Base-by-base conservation (phyloP, 1,139 yeast species). In the Suhomyces guaymorum region DNA sequence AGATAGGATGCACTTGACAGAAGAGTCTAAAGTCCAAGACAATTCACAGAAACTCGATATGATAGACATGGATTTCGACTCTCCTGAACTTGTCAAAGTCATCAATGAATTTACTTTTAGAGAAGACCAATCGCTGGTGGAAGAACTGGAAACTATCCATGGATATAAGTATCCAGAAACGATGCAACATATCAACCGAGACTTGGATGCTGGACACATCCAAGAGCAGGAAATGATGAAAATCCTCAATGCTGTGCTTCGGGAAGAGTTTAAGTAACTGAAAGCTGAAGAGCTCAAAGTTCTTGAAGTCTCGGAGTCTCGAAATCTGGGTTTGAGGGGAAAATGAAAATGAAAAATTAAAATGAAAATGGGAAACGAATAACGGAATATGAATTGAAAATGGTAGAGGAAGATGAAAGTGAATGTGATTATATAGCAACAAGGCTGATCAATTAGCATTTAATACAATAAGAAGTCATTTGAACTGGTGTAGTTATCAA, bases 11-110 rank as follows among this genome's bases (percentile, higher is more conserved):
- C 46, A 47, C 28, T 37, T 54, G 19, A 50, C 50, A 1, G 54
- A 51, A 26, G 53, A 51, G n/a, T 48, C 56, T 7, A 51, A 51
- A 29, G 43, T 36, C 24, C 35, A 39, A 9, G 34, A 35, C 4
- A 38, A 36, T 6, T 27, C 33, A 3, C 27, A 24, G 9, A 47
- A 51, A 26, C 40, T 59, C 13, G 51, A 51, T 30, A 27, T 55
- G 26, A 37, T 51, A 7, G 59, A 60, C 27, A 38, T 45, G 19
- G 72, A 67, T 30, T 54, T 52, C 33, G 69, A 65, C 37, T 55
- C 63, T 2, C 61, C 63, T 1, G 58, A 54, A 22, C 49, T 68
- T 11, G 42, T 52, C 2, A 37, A 48, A 4, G 48, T 51, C 12
- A 46, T 64, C 13, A 48, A 48, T 13, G 42, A 43, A 10, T 59